phyloP scores from a whole-genome alignment of 1,284 basidiomycete genomes.

The Xerocomus amazonicus region DNA sequence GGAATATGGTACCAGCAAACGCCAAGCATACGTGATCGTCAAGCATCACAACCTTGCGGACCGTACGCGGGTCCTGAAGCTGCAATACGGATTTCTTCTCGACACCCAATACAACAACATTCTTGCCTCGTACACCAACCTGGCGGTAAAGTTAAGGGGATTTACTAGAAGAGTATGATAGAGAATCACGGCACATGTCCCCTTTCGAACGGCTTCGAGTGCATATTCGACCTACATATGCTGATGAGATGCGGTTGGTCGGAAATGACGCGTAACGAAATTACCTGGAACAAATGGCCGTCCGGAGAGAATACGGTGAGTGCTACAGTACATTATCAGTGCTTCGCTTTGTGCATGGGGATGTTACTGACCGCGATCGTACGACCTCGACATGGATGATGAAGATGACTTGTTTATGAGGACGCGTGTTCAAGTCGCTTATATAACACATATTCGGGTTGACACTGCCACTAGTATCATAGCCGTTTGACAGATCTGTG shows the following conservation, averaged over 20 bases:
- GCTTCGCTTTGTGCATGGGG: not conserved
- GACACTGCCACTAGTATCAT: conserved; percentile 19
- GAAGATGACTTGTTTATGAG: not conserved
- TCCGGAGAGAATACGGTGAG: conserved; percentile 95
- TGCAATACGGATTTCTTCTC: conserved; percentile 99
- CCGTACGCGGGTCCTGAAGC: conserved; percentile 96
- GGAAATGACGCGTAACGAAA: conserved; percentile 24
- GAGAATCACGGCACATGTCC: conserved; percentile 86
- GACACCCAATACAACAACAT: conserved; percentile 95
- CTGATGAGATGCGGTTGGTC: conserved; percentile 18
- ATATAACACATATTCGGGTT: conserved; percentile 28
- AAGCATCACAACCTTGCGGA: conserved; percentile 97
- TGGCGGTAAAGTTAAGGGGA: conserved; percentile 32
- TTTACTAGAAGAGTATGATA: not conserved
- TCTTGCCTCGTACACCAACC: conserved; percentile 95
- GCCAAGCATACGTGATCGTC: conserved; percentile 98
- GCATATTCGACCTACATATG: conserved; percentile 91
- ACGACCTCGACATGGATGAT: conserved; percentile 32
- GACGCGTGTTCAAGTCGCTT: conserved; percentile 20
- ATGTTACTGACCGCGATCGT: conserved; percentile 33
- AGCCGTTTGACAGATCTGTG: not conserved
- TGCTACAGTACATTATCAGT: conserved; percentile 44
- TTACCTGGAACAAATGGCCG: conserved; percentile 88
- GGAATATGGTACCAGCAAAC: conserved; percentile 78
- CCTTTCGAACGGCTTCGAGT: conserved; percentile 93